Percentiles rank a stretch among this genome's conserved stretches.
phyloP scores from a whole-genome alignment of 2,329 filamentous ascomycete genomes.

The Pseudogymnoascus sp. region DNA sequence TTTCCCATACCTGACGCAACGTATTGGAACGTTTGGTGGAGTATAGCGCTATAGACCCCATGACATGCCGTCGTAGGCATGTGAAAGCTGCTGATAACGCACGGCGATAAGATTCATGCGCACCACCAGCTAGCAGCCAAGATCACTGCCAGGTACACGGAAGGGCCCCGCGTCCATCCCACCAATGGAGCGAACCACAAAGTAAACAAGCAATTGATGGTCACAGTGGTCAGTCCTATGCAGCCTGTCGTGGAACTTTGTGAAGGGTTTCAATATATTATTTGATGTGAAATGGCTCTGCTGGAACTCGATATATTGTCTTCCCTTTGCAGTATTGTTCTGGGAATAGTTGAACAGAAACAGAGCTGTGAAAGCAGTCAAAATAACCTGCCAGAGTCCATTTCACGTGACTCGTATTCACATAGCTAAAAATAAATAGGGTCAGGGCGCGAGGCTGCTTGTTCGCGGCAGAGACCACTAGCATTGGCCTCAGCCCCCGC shows the following conservation, averaged over 20 bases:
- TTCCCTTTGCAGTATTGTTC: neutral
- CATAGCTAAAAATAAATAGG: conserved; percentile 3
- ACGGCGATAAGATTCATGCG: neutral
- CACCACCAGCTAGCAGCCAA: neutral
- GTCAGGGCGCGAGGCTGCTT: conserved; percentile 2
- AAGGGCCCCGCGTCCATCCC: neutral
- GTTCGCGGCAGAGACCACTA: conserved; percentile 5
- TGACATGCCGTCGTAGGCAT: neutral
- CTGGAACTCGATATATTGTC: neutral
- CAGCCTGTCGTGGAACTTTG: neutral
- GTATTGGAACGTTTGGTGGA: neutral
- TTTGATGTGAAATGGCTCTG: neutral
- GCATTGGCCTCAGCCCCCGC: neutral
- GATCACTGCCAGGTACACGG: conserved; percentile 5
- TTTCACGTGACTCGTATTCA: conserved; percentile 3
- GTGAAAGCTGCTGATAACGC: conserved; percentile 8
- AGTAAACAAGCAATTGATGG: neutral
- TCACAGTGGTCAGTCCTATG: neutral
- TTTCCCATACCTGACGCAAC: conserved; percentile 6
- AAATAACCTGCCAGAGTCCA: neutral
- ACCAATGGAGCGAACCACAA: neutral
- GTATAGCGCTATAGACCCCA: neutral
- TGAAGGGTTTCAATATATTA: neutral
- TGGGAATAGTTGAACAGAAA: neutral
- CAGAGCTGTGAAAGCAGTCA: neutral